Base-by-base conservation (phyloP, 352 stramenopile genomes). In the Phytophthora pisi region DNA sequence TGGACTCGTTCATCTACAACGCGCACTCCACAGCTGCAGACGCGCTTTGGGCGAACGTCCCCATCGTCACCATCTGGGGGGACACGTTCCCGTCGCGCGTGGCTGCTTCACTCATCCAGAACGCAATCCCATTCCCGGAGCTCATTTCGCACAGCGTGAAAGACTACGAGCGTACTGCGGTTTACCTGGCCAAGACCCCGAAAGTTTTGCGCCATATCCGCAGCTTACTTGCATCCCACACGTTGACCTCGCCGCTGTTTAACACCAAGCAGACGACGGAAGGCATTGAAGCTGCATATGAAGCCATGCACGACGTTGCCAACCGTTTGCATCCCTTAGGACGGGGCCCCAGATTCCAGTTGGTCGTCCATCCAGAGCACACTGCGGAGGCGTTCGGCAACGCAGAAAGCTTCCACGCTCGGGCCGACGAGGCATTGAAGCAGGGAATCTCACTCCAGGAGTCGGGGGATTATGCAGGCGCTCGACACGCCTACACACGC, bases 1-100 rank as follows among this genome's bases (percentile, higher is more conserved):
- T 99, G n/a, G 97, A 99, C 67, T 98, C 95, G 13, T 87, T 98
- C 46, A 73, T 96, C 7, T 99, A 99, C 78, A 98, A 96, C 45
- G 96, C 96, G n/a, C 97, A 99, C 68, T 98, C 96, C 11, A 97
- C 97, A 2, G 96, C 94, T 15, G 81, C 86, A 16, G 96, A 99
- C 60, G 87, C 88, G 18, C 75, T 99, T 0, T 97, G 84, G 78
- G 78, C 88, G 1, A 83, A 90, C 51, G 75, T 98, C 7, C 96
- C 96, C 1, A 78, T 98, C 38, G 73, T 99, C 23, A 97, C 94
- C 11, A 53, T 97, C 26, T 86, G 89, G 77, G 85, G 89, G 15
- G 69, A 92, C 18, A 69, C 74, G 0, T 95, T 97, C 36, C 78
- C 84, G 1, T 90, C 80, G 5, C 89, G 89, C 8, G 87, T 95